These are phyloP conservation scores for Rhipidocladum racemiflorum DNA, from an alignment of 176 grass and related monocot species.

Conservation along the genomic window DNA sequence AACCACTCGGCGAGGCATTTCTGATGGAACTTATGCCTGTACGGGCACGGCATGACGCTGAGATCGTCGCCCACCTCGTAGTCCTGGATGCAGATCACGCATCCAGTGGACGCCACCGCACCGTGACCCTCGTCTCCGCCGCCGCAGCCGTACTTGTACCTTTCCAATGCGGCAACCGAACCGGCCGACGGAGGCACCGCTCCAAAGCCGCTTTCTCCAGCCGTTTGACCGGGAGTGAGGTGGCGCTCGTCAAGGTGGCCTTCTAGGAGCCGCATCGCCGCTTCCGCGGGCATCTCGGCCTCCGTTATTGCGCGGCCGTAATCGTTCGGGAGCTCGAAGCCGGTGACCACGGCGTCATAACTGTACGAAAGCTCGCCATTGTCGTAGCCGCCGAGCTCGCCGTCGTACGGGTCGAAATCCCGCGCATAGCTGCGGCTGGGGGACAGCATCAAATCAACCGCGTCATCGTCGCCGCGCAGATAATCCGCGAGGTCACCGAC, in stretches of 20 bases:
- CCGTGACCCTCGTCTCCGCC: neutral
- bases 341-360: neutral
- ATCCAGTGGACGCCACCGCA: neutral
- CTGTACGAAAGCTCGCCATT: neutral
- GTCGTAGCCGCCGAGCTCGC: neutral
- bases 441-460: neutral
- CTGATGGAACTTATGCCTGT: too few relatives aligned
- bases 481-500: neutral
- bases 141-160: neutral
- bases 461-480: neutral
- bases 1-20: too few relatives aligned
- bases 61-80: neutral
- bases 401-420: neutral
- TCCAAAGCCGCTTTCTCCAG: neutral
- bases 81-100: constrained; percentile 7
- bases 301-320: too few relatives aligned
- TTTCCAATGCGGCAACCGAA: neutral
- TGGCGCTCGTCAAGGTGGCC: too few relatives aligned
- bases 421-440: neutral
- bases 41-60: too few relatives aligned
- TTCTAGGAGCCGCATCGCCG: too few relatives aligned
- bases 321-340: neutral
- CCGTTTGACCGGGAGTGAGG: too few relatives aligned
- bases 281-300: too few relatives aligned
- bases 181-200: neutral